Base-by-base conservation (phyloP, 352 stramenopile species). In the Phytophthora boehmeriae region DNA sequence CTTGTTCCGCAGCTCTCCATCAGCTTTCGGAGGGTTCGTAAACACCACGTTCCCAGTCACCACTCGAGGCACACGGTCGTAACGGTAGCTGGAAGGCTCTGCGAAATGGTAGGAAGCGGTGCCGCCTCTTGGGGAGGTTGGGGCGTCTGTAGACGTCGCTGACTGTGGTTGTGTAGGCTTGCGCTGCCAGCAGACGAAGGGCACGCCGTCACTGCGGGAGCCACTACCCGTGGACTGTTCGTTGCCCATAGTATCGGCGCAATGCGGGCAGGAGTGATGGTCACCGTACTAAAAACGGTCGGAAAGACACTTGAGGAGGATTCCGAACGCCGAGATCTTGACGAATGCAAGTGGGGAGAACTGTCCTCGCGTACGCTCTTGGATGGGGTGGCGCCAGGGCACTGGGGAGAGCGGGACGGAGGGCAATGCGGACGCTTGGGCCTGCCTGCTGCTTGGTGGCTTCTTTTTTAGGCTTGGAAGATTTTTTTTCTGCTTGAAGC, bases 11-110 rank as follows among this genome's bases (percentile, higher is more conserved):
- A 95, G 64, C 67, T 90, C 78, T 39, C 72, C 62, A 59, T 95
- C 86, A 28, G 71, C 84, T 39, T 91, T 87, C 0, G 82, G 73
- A 8, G 86, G 86, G 38, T 89, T 66, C 23, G 78, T 82, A 45
- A 88, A 90, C 62, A 92, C 84, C 19, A 80, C 49, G 9, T 49
- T 57, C 4, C 73, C 79, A 1, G 59, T 78, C 22, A 93, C 71
- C 8, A 80, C 59, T 30, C 77, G 83, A 19, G 77, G 54, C 23
- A 73, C 79, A 20, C 76, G 84, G 55, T 90, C 78, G 66, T 93
- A 95, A 30, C 72, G 72, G 69, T 92, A 95, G 68, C 86, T 91
- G 23, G 84, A 91, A 1, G 84, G 80, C 66, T 95, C 86, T 23
- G 86, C 86, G 56, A 95, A 95, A 59, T 93, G 86, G 57, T 85